Conservation (phyloP, 345 rosid species). For the Citropsis articulata region DNA sequence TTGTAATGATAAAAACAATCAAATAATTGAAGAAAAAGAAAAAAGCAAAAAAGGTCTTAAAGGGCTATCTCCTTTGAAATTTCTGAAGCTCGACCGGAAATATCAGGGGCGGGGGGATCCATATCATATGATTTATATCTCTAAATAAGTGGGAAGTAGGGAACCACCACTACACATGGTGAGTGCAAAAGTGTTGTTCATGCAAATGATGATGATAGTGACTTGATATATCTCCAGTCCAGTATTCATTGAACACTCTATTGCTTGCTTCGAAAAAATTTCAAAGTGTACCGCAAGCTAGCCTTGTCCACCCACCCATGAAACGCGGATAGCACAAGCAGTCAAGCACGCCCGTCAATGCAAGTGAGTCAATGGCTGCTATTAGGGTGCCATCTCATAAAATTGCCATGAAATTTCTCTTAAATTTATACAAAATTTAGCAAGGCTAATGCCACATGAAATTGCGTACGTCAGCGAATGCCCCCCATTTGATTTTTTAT, state of each 20-base stretch:
- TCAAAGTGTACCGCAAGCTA: not conserved
- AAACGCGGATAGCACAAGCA: not conserved
- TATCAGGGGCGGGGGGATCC: conserved; percentile 6
- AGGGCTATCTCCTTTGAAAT: not conserved
- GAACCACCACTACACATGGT: conserved; percentile 25
- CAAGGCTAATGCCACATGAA: not conserved
- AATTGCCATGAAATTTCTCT: not conserved
- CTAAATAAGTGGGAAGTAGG: conserved; percentile 28
- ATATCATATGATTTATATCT: not conserved
- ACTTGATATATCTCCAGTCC: not conserved
- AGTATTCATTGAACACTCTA: conserved; percentile 8
- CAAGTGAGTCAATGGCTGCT: conserved; percentile 1
- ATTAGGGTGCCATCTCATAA: not conserved
- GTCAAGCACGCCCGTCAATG: conserved; percentile 15
- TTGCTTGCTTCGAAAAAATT: not conserved
- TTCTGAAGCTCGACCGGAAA: not conserved
- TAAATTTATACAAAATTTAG: not conserved
- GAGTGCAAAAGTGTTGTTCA: conserved; percentile 9
- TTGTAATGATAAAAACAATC: conserved; percentile 20
- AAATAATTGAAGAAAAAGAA: not conserved
- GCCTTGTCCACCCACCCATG: conserved; percentile 14
- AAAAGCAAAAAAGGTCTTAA: conserved; percentile 7
- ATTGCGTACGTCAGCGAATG: not conserved
- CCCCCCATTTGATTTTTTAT: not conserved
- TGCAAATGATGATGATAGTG: conserved; percentile 21